phyloP scores from a whole-genome alignment of 768 basidiomycete genomes.

The Lyophyllum decastes region DNA sequence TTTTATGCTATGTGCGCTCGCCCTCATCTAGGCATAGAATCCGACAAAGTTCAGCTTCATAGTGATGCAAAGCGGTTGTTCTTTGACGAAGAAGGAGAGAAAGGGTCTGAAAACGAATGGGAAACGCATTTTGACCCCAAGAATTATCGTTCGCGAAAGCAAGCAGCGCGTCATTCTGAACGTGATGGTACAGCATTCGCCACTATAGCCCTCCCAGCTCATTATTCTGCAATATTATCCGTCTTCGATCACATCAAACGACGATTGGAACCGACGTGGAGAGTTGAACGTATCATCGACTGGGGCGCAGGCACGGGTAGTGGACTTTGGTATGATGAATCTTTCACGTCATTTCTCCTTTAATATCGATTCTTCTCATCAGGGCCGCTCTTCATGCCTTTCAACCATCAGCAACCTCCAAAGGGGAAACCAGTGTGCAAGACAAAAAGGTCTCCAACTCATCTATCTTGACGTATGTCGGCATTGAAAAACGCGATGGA shows the following conservation, averaged over 20 bases:
- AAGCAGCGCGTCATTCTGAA: constrained; percentile 57
- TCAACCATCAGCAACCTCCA: constrained; percentile 35
- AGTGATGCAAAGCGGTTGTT: constrained; percentile 77
- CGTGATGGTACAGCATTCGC: constrained; percentile 86
- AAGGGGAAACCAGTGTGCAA: constrained; percentile 21
- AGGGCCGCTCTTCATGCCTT: constrained; percentile 75
- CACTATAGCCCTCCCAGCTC: constrained; percentile 81
- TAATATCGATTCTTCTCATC: constrained; percentile 13
- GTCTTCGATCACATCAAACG: constrained; percentile 69
- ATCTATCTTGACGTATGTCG: constrained; percentile 62
- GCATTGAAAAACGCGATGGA: constrained; percentile 77
- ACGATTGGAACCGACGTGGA: constrained; percentile 65
- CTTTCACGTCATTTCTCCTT: not conserved
- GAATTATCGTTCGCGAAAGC: constrained; percentile 59
- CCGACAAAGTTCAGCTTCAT: constrained; percentile 64
- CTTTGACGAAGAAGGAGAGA: constrained; percentile 31
- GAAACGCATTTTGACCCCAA: constrained; percentile 50
- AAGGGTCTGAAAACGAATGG: constrained; percentile 46
- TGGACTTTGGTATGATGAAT: constrained; percentile 68
- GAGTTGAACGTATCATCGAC: constrained; percentile 66
- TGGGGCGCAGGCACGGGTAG: constrained; percentile 86
- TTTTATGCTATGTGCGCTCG: not conserved
- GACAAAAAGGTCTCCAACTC: constrained; percentile 47
- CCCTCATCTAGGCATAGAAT: constrained; percentile 40
- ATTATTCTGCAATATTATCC: constrained; percentile 79